Evolutionary conservation across 176 grass and related monocot genomes (phyloP).

Genomic region (Ensete ventricosum): DNA sequence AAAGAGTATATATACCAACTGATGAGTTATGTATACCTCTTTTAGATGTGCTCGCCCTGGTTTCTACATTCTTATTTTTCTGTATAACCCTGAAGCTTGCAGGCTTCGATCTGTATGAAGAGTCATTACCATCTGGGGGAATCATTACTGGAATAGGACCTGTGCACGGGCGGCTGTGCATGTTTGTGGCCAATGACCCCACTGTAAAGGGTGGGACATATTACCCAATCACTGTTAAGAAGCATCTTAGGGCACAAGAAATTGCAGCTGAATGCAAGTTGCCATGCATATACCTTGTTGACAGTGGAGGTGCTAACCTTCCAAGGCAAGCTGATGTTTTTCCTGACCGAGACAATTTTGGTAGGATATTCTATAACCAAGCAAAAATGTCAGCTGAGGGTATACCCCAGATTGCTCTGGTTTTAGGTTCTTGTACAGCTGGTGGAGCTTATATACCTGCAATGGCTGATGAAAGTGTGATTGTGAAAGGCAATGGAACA

Average conservation of each 20-base stretch:
- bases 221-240: constrained; percentile 94
- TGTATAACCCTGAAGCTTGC: constrained; percentile 57
- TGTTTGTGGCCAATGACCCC: constrained; percentile 96
- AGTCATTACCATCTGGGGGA: constrained; percentile 78
- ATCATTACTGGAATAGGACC: constrained; percentile 91
- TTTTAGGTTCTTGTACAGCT: constrained; percentile 97
- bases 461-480: constrained; percentile 98
- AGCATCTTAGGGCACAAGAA: constrained; percentile 87
- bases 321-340: constrained; percentile 95
- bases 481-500: constrained; percentile 90
- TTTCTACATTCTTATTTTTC: not conserved
- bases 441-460: constrained; percentile 96
- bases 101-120: constrained; percentile 76
- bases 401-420: constrained; percentile 87
- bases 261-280: constrained; percentile 83
- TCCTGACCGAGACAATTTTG: constrained; percentile 94
- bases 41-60: not conserved
- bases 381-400: constrained; percentile 88
- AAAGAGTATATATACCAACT: not conserved
- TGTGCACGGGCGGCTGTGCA: constrained; percentile 77
- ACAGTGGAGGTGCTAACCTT: constrained; percentile 93
- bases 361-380: constrained; percentile 97
- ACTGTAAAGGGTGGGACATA: constrained; percentile 91
- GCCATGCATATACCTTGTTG: constrained; percentile 92
- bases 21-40: not conserved